Evolutionary conservation across 208 protist species (phyloP), one percentile per base, ranked within the genome.

Genomic region (Leishmania lainsoni): DNA sequence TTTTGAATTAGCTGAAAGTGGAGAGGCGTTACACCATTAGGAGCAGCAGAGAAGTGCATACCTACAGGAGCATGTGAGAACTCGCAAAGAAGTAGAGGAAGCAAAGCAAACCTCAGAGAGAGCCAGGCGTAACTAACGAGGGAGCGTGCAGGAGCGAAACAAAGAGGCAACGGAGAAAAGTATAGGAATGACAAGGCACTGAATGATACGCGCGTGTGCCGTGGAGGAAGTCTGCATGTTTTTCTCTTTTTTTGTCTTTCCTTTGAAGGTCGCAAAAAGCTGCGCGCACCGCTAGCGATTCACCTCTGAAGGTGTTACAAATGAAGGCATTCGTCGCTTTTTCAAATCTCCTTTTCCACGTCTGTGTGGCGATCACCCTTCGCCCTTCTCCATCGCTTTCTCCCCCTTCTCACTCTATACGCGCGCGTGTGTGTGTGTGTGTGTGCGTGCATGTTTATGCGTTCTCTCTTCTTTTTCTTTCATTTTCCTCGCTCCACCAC

Each of bases 91-190:
- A 29, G 51, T 54, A 83, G 63, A 69, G 32, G 78, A 81, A 76
- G 83, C 6, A 81, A 59, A 48, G n/a, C 49, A 80, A 75, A 63
- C 26, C n/a, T 29, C 29, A 73, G 45, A 78, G 42, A 81, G n/a
- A 73, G 45, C 16, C 26, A 48, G 39, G 56, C 35, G 32, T 29
- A 77, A 32, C 29, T 65, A 39, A 65, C 4, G 39, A 14, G 39
- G 16, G 20, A 9, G 14, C 9, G 54, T 56, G 39, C 51, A 70
- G 32, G 29, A 16, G 29, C 12, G 35, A 71, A 35, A 26, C 39
- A 20, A 71, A 22, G 22, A 71, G 45, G 39, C 35, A 22, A 29
- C 8, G 29, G 48, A 71, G 4, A 71, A 71, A 48, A 42, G 6
- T 45, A 45, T 45, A 45, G 4, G 42, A 26, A 48, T 26, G n/a